A percentile compares a stretch with the other conserved stretches of the same genome.
phyloP scores from a whole-genome alignment of 225 moss, liverwort and hornwort genomes.

The Sphagnum tenellum region DNA sequence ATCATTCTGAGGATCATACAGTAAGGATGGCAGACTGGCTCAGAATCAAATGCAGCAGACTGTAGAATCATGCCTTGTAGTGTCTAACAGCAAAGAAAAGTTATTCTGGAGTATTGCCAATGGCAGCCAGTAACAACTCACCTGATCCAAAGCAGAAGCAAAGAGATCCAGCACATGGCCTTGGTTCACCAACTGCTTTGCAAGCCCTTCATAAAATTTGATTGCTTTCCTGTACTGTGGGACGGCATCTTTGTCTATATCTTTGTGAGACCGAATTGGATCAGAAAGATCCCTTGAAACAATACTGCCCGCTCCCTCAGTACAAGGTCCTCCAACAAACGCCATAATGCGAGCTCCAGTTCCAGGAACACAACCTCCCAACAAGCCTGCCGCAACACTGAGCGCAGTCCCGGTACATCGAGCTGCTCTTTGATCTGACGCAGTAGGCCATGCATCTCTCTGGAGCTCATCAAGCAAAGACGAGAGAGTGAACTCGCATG shows the following conservation, averaged over 20 bases:
- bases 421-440: constrained; percentile 75
- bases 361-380: constrained; percentile 93
- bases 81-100: too few species aligned
- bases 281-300: constrained; percentile 85
- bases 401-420: constrained; percentile 91
- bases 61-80: too few species aligned
- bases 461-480: constrained; percentile 88
- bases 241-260: constrained; percentile 85
- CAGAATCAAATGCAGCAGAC: too few species aligned
- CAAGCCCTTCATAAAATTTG: constrained; percentile 80
- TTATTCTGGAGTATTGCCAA: too few species aligned
- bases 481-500: constrained; percentile 87
- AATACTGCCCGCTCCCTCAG: constrained; percentile 87
- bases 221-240: constrained; percentile 85
- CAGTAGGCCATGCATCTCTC: constrained; percentile 82
- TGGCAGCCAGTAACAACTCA: constrained; percentile 2
- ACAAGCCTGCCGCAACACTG: constrained; percentile 77
- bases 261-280: constrained; percentile 90
- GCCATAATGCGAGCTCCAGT: constrained; percentile 96
- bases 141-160: constrained; percentile 94
- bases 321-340: constrained; percentile 94
- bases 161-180: constrained; percentile 97
- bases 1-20: too few species aligned
- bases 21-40: too few species aligned
- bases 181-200: constrained; percentile 93